A percentile compares a stretch with the other conserved stretches of the same genome.
These are phyloP conservation scores for Ormosia semicastrata DNA, from an alignment of 306 rosid species.

Conservation along the genomic window DNA sequence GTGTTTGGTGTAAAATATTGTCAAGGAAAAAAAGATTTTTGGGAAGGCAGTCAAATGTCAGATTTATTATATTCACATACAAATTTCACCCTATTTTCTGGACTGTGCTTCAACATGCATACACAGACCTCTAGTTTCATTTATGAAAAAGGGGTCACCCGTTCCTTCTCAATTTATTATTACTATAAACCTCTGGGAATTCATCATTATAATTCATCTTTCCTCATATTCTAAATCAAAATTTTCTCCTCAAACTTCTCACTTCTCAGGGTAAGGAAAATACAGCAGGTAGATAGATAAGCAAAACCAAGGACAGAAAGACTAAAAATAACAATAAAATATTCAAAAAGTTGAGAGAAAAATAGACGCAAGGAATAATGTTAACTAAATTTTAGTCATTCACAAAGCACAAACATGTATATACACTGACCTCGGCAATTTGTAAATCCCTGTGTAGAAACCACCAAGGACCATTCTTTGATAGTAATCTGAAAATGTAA, in stretches of 20 bases:
- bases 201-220: not conserved
- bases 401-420: not conserved
- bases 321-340: not conserved
- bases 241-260: conserved; percentile 7
- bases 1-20: not conserved
- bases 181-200: not conserved
- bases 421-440: conserved; percentile 48
- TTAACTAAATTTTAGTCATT: not conserved
- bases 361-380: not conserved
- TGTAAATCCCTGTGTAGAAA: conserved; percentile 64
- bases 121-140: not conserved
- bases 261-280: not conserved
- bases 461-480: conserved; percentile 95
- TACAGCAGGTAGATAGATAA: not conserved
- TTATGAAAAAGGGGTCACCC: not conserved
- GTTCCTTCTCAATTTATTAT: not conserved
- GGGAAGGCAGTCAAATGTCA: not conserved
- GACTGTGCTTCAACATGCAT: not conserved
- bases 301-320: not conserved
- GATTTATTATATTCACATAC: not conserved
- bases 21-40: not conserved
- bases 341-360: not conserved
- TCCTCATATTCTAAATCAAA: not conserved
- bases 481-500: conserved; percentile 60
- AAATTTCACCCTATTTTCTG: not conserved